These are phyloP conservation scores for Geoglossum glabrum DNA, from an alignment of 495 filamentous ascomycete species.

Conservation along the genomic window DNA sequence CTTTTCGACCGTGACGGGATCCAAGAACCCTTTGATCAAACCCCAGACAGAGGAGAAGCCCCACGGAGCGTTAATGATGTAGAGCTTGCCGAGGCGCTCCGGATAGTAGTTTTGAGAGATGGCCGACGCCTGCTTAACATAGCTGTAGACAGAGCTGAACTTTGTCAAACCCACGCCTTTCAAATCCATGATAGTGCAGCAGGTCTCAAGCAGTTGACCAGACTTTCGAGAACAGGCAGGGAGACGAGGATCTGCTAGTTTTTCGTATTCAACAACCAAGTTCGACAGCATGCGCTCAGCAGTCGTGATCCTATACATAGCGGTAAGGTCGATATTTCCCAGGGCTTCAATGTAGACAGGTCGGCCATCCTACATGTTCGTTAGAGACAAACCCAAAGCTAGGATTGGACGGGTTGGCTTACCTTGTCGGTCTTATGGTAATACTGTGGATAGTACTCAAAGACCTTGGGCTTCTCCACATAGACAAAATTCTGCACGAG, in stretches of 20 bases:
- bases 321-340: slow-evolving; percentile 74
- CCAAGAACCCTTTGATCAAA: slow-evolving; percentile 76
- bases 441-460: slow-evolving; percentile 92
- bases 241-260: slow-evolving; percentile 74
- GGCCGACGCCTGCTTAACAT: slow-evolving; percentile 11
- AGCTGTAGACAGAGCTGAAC: slow-evolving; percentile 41
- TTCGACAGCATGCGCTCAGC: slow-evolving; percentile 87
- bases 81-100: slow-evolving; percentile 72
- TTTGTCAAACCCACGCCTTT: slow-evolving; percentile 78
- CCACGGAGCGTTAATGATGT: slow-evolving; percentile 95
- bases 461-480: slow-evolving; percentile 67
- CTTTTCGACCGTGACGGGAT: slow-evolving; percentile 90
- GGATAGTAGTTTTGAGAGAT: slow-evolving; percentile 88
- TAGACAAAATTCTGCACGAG: slow-evolving; percentile 68
- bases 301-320: slow-evolving; percentile 86
- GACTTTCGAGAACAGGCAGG: slow-evolving; percentile 91
- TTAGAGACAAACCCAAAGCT: not conserved
- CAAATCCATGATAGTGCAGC: slow-evolving; percentile 91
- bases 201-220: slow-evolving; percentile 80
- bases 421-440: slow-evolving; percentile 99
- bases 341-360: slow-evolving; percentile 94
- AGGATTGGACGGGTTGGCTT: slow-evolving; percentile 7
- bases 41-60: slow-evolving; percentile 68
- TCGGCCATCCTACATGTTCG: slow-evolving; percentile 57
- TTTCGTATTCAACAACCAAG: slow-evolving; percentile 92